Percentiles rank a stretch among this genome's conserved stretches.
Evolutionary conservation across 208 protist species (phyloP).

Genomic region (Histomonas meleagridis): DNA sequence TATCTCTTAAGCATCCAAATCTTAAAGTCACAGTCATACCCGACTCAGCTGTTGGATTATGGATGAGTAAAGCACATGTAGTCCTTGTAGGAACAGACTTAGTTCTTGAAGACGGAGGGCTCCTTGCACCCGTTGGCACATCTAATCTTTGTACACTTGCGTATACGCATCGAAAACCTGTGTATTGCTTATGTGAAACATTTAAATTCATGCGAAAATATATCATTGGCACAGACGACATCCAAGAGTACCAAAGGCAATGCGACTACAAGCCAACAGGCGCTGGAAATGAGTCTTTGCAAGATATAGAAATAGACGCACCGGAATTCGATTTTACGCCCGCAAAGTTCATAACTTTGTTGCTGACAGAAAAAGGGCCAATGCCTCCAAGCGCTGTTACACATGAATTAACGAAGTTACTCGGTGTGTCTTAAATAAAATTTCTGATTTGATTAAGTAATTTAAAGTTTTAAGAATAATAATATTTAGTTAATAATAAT

Average conservation of each 20-base stretch:
- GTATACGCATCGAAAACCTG: not conserved
- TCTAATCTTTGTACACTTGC: not conserved
- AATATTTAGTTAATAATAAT: no score
- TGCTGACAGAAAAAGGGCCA: constrained; percentile 23
- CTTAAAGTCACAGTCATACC: not conserved
- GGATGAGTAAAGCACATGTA: not conserved
- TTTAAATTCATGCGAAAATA: not conserved
- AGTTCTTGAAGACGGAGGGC: not conserved
- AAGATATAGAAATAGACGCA: not conserved
- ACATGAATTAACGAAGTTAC: constrained; percentile 15
- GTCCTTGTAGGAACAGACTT: not conserved
- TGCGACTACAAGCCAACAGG: not conserved
- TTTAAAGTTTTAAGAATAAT: no score
- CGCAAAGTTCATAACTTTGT: not conserved
- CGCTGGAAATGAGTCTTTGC: not conserved
- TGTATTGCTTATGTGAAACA: constrained; percentile 19
- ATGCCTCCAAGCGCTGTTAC: not conserved
- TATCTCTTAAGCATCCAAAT: not conserved
- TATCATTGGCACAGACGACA: not conserved
- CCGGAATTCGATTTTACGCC: not conserved
- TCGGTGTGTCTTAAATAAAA: not conserved
- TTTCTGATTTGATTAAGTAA: no score
- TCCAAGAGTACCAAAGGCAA: not conserved
- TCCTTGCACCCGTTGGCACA: not conserved
- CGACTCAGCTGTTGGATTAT: not conserved